Conservation (phyloP, 164 flowering plant genomes). For the Piper longum region DNA sequence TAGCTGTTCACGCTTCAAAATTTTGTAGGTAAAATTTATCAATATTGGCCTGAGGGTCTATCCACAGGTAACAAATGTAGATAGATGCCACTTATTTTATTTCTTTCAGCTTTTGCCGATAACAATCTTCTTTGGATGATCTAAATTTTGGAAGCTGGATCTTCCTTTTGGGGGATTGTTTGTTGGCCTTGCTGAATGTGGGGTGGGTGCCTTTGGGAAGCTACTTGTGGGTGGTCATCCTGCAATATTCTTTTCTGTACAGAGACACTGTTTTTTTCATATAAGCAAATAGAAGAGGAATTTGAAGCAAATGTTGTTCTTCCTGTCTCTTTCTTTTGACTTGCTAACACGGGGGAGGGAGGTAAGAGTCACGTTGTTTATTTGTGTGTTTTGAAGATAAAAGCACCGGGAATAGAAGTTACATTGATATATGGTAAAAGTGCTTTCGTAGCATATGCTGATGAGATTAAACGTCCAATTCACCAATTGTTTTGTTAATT, state of each 20-base stretch:
- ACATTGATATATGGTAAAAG: too few relatives aligned
- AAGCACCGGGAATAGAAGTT: too few relatives aligned
- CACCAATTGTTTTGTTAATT: too few relatives aligned
- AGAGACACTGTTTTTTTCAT: neutral
- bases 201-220: neutral
- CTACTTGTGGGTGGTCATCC: neutral
- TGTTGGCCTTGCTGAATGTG: neutral
- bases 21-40: conserved; percentile 3
- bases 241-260: conserved; percentile 1
- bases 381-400: too few relatives aligned
- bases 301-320: neutral
- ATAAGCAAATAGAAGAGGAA: neutral
- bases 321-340: neutral
- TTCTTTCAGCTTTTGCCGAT: neutral
- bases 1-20: conserved; percentile 10
- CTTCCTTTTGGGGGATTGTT: neutral
- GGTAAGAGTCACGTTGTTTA: too few relatives aligned
- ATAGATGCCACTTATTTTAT: neutral
- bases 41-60: neutral
- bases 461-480: too few relatives aligned
- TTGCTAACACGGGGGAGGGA: neutral
- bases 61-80: neutral
- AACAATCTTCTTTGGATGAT: neutral
- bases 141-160: neutral
- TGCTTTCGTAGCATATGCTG: too few relatives aligned